phyloP scores from a whole-genome alignment of 139 green algal genomes.

The Astrephomene gubernaculifera region DNA sequence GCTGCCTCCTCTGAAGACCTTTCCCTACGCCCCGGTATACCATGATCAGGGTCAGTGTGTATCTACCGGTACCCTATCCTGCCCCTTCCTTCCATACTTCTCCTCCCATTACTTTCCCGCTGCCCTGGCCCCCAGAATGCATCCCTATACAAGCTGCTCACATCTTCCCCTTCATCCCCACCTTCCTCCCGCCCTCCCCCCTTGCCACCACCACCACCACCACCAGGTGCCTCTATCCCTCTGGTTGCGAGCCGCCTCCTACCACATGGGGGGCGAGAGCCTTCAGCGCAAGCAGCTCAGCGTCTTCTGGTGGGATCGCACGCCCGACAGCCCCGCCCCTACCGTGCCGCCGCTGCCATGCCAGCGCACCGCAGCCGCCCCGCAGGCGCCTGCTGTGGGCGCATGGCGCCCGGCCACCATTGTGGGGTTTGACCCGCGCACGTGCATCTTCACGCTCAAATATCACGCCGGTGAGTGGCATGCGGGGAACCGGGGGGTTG shows the following conservation, averaged over 20 bases:
- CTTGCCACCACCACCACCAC: too few relatives aligned
- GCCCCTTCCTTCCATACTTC: too few relatives aligned
- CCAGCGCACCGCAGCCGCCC: background rate
- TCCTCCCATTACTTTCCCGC: too few relatives aligned
- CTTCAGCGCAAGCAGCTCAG: slow-evolving; percentile 16
- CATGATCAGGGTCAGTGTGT: too few relatives aligned
- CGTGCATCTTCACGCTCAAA: slow-evolving; percentile 7
- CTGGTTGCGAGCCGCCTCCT: slow-evolving; percentile 2
- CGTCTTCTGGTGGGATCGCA: slow-evolving; percentile 12
- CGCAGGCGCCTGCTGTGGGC: background rate
- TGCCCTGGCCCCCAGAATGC: too few relatives aligned
- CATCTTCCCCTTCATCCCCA: too few relatives aligned
- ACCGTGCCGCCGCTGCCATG: slow-evolving; percentile 27
- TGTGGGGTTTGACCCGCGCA: background rate
- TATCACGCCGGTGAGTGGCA: slow-evolving; percentile 13
- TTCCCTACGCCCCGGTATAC: too few relatives aligned
- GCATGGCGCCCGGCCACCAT: slow-evolving; percentile 9
- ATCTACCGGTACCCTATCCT: too few relatives aligned
- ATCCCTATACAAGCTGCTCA: too few relatives aligned
- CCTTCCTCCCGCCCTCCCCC: background rate
- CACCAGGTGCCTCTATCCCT: background rate
- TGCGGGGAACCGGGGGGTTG: background rate
- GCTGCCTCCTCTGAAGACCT: too few relatives aligned
- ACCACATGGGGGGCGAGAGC: background rate
- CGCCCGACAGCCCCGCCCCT: background rate